Conservation (phyloP, 116 monocot genomes). For the Posidonia oceanica region DNA sequence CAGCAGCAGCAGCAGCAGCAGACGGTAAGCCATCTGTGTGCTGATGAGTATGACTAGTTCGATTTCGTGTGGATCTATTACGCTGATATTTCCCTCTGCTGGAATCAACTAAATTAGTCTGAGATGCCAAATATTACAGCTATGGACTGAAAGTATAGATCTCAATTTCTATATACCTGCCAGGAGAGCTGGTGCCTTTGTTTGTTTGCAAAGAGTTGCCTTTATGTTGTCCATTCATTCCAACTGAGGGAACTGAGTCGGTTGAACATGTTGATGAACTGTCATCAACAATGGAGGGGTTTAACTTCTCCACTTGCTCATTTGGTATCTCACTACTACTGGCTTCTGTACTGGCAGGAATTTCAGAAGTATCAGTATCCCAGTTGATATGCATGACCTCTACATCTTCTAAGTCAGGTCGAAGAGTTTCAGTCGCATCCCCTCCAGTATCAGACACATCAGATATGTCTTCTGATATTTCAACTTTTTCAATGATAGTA, state of each 20-base stretch:
- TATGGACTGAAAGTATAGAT: neutral
- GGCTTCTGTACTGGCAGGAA: constrained; percentile 16
- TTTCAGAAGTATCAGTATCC: constrained; percentile 52
- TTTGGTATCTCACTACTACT: constrained; percentile 20
- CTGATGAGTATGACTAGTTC: constrained; percentile 2
- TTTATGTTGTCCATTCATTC: constrained; percentile 36
- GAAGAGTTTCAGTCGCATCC: constrained; percentile 31
- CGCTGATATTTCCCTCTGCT: constrained; percentile 46
- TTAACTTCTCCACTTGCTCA: constrained; percentile 33
- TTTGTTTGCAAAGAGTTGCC: constrained; percentile 21
- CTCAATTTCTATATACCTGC: constrained; percentile 24
- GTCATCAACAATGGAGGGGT: constrained; percentile 33
- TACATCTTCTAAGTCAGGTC: constrained; percentile 39
- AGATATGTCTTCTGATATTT: constrained; percentile 34
- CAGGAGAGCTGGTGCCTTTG: constrained; percentile 22
- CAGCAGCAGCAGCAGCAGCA: constrained; percentile 12
- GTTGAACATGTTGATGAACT: constrained; percentile 53
- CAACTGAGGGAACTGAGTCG: constrained; percentile 51
- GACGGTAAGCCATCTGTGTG: constrained; percentile 15
- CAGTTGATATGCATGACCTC: constrained; percentile 38
- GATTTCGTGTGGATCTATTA: constrained; percentile 16
- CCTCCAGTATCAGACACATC: constrained; percentile 52
- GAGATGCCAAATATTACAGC: neutral
- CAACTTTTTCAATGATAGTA: constrained; percentile 22
- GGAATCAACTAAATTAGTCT: neutral